Base-by-base conservation (phyloP, 179 eudicot genomes). In the Monotropa hypopitys region DNA sequence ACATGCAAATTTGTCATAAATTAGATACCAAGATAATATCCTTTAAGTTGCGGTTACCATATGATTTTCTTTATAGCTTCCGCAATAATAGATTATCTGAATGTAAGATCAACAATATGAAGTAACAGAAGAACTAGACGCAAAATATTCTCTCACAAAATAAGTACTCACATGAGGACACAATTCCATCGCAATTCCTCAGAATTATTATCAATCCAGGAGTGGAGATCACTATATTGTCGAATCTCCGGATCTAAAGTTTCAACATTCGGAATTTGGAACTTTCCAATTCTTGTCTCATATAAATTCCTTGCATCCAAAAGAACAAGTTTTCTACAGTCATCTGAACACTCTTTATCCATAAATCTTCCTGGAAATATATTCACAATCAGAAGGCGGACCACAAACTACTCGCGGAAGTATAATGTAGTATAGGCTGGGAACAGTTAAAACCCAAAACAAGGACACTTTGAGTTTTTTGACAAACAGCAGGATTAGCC, bases 281-380 rank as follows among this genome's bases (percentile, higher is more conserved):
- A 95, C 86, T 93, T 93, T 69, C 99, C 97, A 21, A 93, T 95
- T 85, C 99, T 91, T 49, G 97, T 95, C 88, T 95, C 98, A 62
- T 95, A 95, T 79, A 95, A 83, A 80, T 95, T 94, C 83, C 98
- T 88, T 70, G 97, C 97, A 84, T 93, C 99, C 83, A 95, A 83
- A 65, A 95, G 87, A 80, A 95, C 83, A 83, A 93, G 75, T 79
- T 79, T 85, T 83, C 84, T 83, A 71, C 80, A 72, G 81, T 83
- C 81, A 63, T 76, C 78, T 21, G 84, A 69, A 73, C 79, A 76
- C 38, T 83, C 87, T 42, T 81, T 81, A 77, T 84, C 86, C 79
- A 80, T 71, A 69, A 79, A 77, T 21, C 85, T 78, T 74, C 96
- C 98, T 92, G 82, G 78, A 62, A 81, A 78, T 63, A 23, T 56